Base-by-base conservation (phyloP, 352 stramenopile genomes). In the Phytophthora cactorum region DNA sequence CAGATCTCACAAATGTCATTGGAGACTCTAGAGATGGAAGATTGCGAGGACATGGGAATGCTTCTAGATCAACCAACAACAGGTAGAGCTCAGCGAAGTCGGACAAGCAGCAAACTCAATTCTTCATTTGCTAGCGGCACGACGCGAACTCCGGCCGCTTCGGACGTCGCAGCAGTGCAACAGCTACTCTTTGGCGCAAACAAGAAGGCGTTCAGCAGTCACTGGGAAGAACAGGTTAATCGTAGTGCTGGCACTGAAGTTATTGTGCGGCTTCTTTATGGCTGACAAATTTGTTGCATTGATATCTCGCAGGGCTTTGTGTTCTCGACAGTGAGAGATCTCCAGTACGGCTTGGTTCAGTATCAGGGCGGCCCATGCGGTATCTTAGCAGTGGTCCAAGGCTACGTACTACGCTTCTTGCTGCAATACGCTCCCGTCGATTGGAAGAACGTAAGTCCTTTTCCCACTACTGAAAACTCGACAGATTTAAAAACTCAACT, bases 281-380 rank as follows among this genome's bases (percentile, higher is more conserved):
- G 49, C 54, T 70, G 3, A 47, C 8, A 46, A 52, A 22, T 22
- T 22, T 22, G 25, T 56, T 66, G 15, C 10, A 72, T 55, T 70
- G 51, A n/a, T 51, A 43, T 44, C 58, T 50, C 5, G 25, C 59
- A 94, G 79, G 88, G 83, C n/a, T 92, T 95, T 49, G 77, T 79
- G 32, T 94, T 88, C 52, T 84, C 79, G 1, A 69, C 79, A 4
- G 69, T 74, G 4, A 46, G 36, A 32, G 72, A 85, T 46, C 69
- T 93, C 10, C 71, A 80, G 36, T 99, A 97, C 70, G 96, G 96
- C 36, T 75, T 99, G 22, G 83, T 96, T 50, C 97, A 99, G 77
- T 64, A 87, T 52, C 87, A 98, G 66, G 96, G 96, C 34, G 96
- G 96, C 3, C 97, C 97, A 3, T 99, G 97, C 61, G 97, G 97